Conservation (phyloP, 2,329 filamentous ascomycete genomes). For the Scedosporium apiospermum region DNA sequence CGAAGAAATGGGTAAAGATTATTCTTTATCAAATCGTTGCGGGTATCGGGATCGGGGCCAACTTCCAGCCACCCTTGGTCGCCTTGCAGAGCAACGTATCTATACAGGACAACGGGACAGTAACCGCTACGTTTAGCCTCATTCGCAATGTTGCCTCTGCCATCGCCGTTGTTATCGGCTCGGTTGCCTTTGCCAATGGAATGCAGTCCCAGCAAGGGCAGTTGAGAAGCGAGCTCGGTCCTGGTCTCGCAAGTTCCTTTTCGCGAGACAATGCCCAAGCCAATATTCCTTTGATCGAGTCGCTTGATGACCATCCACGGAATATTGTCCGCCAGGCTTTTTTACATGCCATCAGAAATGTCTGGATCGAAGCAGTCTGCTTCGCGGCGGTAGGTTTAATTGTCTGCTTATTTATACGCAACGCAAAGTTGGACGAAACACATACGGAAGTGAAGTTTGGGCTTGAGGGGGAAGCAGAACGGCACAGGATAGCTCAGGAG, state of each 20-base stretch:
- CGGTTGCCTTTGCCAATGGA: conserved; percentile 23
- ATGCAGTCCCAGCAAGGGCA: conserved; percentile 25
- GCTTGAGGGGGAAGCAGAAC: background rate
- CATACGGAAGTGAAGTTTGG: background rate
- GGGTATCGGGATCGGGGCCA: conserved; percentile 50
- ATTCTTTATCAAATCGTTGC: conserved; percentile 48
- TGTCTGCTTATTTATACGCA: background rate
- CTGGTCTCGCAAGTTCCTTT: background rate
- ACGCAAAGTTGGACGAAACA: background rate
- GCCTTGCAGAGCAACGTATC: conserved; percentile 54
- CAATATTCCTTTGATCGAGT: background rate
- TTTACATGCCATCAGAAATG: background rate
- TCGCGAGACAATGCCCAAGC: background rate
- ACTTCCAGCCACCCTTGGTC: conserved; percentile 54
- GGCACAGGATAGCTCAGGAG: background rate
- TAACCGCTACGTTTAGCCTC: conserved; percentile 53
- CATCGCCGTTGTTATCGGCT: conserved; percentile 49
- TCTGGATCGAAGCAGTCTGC: background rate
- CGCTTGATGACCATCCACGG: background rate
- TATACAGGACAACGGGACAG: conserved; percentile 50
- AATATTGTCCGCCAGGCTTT: background rate
- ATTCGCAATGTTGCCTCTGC: conserved; percentile 47
- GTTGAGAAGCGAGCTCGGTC: background rate
- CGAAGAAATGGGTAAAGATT: conserved; percentile 35
- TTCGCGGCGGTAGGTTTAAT: background rate